A percentile compares a stretch with the other conserved stretches of the same genome.
These are phyloP conservation scores for Pezizomycotina sp. DNA, from an alignment of 2,329 filamentous ascomycete species.

Conservation along the genomic window DNA sequence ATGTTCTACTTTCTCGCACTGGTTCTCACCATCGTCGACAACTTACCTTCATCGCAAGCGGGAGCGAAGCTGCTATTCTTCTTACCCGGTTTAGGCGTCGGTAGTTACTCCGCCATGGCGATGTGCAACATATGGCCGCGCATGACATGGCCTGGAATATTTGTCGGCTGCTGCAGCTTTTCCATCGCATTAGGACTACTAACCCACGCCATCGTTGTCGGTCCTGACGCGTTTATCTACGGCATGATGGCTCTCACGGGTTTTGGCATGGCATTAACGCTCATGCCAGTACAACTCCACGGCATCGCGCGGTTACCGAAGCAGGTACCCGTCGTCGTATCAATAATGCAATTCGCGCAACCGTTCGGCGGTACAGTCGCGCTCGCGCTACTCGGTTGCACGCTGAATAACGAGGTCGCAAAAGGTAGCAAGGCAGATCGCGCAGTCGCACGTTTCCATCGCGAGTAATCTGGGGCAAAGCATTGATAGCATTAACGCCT, in stretches of 20 bases:
- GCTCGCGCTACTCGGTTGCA: conserved; percentile 49
- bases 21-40: conserved; percentile 48
- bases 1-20: conserved; percentile 53
- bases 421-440: conserved; percentile 25
- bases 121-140: conserved; percentile 45
- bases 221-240: conserved; percentile 38
- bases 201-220: conserved; percentile 39
- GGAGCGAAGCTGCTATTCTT: conserved; percentile 47
- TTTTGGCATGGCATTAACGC: conserved; percentile 45
- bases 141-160: conserved; percentile 44
- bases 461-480: conserved; percentile 27
- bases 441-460: conserved; percentile 24
- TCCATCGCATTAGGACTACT: conserved; percentile 43
- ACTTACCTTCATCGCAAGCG: conserved; percentile 35
- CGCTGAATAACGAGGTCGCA: conserved; percentile 46
- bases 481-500: conserved; percentile 28
- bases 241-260: conserved; percentile 51
- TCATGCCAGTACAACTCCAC: conserved; percentile 49
- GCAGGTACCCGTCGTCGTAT: conserved; percentile 42
- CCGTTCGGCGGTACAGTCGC: conserved; percentile 49
- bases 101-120: conserved; percentile 42
- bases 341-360: conserved; percentile 42
- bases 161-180: conserved; percentile 41
- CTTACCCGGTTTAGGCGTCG: conserved; percentile 44
- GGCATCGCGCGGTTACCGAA: conserved; percentile 45